Percentiles rank a stretch among this genome's conserved stretches.
Evolutionary conservation across 495 filamentous ascomycete species (phyloP).

Genomic region (Xeromyces bisporus): DNA sequence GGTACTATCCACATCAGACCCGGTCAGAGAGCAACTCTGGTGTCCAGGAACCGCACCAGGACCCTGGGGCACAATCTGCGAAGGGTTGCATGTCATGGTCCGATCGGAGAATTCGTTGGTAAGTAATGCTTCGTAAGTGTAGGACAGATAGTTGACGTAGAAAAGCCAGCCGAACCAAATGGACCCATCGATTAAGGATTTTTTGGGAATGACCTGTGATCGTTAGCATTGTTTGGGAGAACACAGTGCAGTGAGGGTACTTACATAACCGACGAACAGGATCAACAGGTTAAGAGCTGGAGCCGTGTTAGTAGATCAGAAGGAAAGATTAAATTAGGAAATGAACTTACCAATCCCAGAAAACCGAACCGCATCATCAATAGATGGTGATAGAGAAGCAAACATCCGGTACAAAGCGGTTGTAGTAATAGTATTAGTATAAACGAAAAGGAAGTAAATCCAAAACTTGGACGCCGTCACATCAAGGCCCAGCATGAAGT

Average conservation of each 20-base stretch:
- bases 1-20: slow-evolving; percentile 27
- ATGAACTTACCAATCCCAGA: slow-evolving; percentile 28
- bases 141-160: slow-evolving; percentile 59
- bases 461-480: slow-evolving; percentile 51
- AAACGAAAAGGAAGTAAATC: slow-evolving; percentile 58
- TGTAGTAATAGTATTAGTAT: slow-evolving; percentile 47
- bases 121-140: slow-evolving; percentile 55
- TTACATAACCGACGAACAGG: slow-evolving; percentile 59
- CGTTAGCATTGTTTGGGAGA: no score
- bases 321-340: background rate
- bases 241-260: no score
- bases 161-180: slow-evolving; percentile 75
- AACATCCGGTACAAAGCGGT: slow-evolving; percentile 65
- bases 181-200: slow-evolving; percentile 38
- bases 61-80: slow-evolving; percentile 39
- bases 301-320: background rate
- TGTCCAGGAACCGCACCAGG: slow-evolving; percentile 30
- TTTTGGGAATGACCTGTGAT: slow-evolving; percentile 43
- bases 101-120: slow-evolving; percentile 49
- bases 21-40: slow-evolving; percentile 46
- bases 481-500: slow-evolving; percentile 52
- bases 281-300: slow-evolving; percentile 44
- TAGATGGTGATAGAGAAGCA: slow-evolving; percentile 49
- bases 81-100: slow-evolving; percentile 41
- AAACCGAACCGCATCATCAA: slow-evolving; percentile 59